A percentile compares a stretch with the other conserved stretches of the same genome.
phyloP scores from a whole-genome alignment of 2,329 filamentous ascomycete species.

The Diaporthe nobilis region DNA sequence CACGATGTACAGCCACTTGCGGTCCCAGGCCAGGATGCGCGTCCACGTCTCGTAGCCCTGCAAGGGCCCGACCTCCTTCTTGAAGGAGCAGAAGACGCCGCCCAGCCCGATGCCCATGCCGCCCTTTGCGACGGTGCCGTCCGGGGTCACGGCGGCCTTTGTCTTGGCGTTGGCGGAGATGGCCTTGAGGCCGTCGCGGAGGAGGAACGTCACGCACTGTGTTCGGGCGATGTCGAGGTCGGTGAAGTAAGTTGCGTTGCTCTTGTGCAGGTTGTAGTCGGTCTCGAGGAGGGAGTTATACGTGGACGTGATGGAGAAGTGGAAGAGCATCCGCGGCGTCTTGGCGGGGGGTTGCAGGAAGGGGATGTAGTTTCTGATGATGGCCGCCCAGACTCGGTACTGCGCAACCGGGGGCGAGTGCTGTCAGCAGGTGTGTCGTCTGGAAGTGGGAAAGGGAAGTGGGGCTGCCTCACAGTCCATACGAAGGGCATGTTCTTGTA shows the following conservation, averaged over 20 bases:
- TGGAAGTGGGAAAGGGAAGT: neutral
- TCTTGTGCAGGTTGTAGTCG: constrained; percentile 59
- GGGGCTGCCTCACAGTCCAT: constrained; percentile 75
- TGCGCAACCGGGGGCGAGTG: constrained; percentile 35
- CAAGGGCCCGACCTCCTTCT: constrained; percentile 79
- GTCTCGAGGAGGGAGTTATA: constrained; percentile 53
- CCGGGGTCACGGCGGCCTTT: constrained; percentile 65
- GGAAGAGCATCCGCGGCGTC: constrained; percentile 52
- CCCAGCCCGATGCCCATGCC: constrained; percentile 77
- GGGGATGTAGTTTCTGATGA: constrained; percentile 50
- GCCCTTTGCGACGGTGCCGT: constrained; percentile 65
- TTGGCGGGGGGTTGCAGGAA: constrained; percentile 43
- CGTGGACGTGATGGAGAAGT: constrained; percentile 51
- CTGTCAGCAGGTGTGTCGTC: neutral
- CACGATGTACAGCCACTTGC: constrained; percentile 85
- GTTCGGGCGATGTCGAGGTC: constrained; percentile 89
- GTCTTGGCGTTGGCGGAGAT: constrained; percentile 64
- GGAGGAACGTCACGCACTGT: constrained; percentile 80
- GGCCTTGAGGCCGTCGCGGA: constrained; percentile 70
- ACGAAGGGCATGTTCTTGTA: constrained; percentile 81
- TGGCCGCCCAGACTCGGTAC: constrained; percentile 53
- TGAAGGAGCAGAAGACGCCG: constrained; percentile 81
- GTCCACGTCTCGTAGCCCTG: constrained; percentile 81
- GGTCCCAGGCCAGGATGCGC: constrained; percentile 80
- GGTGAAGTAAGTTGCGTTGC: constrained; percentile 81